Percentiles rank a stretch among this genome's conserved stretches.
Evolutionary conservation across 2,329 filamentous ascomycete genomes (phyloP).

Genomic region (Parafenestella ontariensis): DNA sequence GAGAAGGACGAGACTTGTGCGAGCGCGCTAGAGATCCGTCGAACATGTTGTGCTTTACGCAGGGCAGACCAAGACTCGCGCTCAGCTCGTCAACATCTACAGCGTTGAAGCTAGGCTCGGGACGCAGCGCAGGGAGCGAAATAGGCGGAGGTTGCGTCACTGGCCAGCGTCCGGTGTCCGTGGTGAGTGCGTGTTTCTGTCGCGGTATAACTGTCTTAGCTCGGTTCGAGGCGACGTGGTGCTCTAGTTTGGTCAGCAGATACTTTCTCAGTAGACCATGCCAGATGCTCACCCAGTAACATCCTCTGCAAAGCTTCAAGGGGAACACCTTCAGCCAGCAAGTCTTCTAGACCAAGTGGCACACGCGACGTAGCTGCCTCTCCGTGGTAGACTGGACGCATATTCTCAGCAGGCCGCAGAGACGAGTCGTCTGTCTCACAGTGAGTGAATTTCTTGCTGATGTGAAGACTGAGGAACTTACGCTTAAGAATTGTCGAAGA

Average conservation of each 20-base stretch:
- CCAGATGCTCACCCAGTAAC: slow-evolving; percentile 1
- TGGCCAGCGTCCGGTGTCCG: not conserved
- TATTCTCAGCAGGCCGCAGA: slow-evolving; percentile 1
- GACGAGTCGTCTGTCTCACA: slow-evolving; percentile 7
- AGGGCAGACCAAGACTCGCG: slow-evolving; percentile 19
- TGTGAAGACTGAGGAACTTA: not conserved
- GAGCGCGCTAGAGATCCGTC: slow-evolving; percentile 2
- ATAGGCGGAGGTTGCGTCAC: not conserved
- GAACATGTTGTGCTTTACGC: not conserved
- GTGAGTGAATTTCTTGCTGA: not conserved
- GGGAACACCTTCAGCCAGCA: not conserved
- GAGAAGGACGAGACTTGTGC: slow-evolving; percentile 4
- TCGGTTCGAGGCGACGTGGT: not conserved
- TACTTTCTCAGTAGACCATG: not conserved
- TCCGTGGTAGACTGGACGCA: slow-evolving; percentile 3
- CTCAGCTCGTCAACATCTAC: slow-evolving; percentile 26
- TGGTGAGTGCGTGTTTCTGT: not conserved
- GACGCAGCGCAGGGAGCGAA: not conserved
- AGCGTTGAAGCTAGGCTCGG: slow-evolving; percentile 4
- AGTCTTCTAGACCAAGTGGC: not conserved
- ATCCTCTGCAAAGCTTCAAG: slow-evolving; percentile 3
- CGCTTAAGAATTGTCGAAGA: not conserved
- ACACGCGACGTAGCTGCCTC: not conserved
- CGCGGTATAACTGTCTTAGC: not conserved
- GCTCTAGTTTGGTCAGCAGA: not conserved